Base-by-base conservation (phyloP, 1,284 basidiomycete genomes). In the Trichosporon sp. region DNA sequence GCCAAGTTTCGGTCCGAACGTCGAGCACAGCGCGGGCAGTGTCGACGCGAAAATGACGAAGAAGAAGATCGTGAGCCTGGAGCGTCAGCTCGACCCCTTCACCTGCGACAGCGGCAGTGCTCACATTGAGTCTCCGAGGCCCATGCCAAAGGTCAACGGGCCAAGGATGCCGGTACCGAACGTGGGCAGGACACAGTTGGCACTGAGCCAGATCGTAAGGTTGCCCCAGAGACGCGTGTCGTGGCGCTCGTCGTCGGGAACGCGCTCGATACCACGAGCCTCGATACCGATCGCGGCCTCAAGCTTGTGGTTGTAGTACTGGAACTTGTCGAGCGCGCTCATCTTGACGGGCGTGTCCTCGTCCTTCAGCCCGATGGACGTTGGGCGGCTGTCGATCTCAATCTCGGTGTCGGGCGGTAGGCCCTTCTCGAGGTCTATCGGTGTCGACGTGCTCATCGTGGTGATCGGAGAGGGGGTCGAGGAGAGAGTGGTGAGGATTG, bases 1-100 rank as follows among this genome's bases (percentile, higher is more conserved):
- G 38, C 81, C 80, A 44, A 80, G 78, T 21, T 73, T 71, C 29
- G 77, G 76, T 13, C 80, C 81, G 21, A 80, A 81, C 8, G 76
- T 78, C 3, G 78, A 74, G 70, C 73, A 74, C 71, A 76, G 76
- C 21, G 79, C 76, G 1, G 79, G 76, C 13, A 79, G 68, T 21
- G 65, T 35, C 18, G 75, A 70, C 5, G 77, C 68, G 27, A 71
- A 62, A 34, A 68, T 60, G 66, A 73, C 75, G 68, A 77, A 76
- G 73, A 80, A 78, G 68, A 77, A 68, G 71, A 80, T 75, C 60
- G 72, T 75, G 70, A 80, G 75, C 69, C 73, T 75, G 62, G 18
- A 34, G 58, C 38, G 44, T 47, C 27, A 60, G 56, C 27, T 29
- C 13, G 18, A 13, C 29, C 15, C 53, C 32, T 35, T 7, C 21